phyloP scores from a whole-genome alignment of 179 eudicot species.

The Beta lomatogona region DNA sequence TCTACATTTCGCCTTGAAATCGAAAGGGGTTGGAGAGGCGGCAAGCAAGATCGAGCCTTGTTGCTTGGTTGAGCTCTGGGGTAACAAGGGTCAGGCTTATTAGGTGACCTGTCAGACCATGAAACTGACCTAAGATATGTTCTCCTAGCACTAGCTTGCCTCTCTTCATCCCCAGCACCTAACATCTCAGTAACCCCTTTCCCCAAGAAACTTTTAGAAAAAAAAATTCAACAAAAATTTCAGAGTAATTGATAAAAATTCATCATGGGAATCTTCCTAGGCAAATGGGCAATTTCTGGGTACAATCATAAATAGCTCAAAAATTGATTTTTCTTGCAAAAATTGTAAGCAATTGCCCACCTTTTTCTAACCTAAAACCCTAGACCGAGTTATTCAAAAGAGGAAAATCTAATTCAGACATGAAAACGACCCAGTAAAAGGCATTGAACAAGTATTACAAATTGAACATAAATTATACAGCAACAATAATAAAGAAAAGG shows the following conservation, averaged over 20 bases:
- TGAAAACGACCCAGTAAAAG: conserved; percentile 39
- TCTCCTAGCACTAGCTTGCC: conserved; percentile 43
- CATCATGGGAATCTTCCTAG: conserved; percentile 42
- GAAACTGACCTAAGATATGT: conserved; percentile 73
- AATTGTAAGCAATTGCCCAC: neutral
- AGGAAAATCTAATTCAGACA: conserved; percentile 40
- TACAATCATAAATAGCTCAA: conserved; percentile 29
- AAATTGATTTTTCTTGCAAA: conserved; percentile 24
- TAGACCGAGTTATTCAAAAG: conserved; percentile 24
- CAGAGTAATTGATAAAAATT: conserved; percentile 28
- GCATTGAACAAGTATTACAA: conserved; percentile 20
- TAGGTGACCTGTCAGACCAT: conserved; percentile 76
- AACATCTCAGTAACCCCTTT: conserved; percentile 45
- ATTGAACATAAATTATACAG: neutral
- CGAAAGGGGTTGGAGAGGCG: conserved; percentile 80
- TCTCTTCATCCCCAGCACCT: conserved; percentile 42
- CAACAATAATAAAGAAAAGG: neutral
- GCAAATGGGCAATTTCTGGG: conserved; percentile 32
- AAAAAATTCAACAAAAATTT: neutral
- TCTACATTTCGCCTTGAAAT: conserved; percentile 55
- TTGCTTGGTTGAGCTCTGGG: conserved; percentile 51
- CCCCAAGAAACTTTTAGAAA: neutral
- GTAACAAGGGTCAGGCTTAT: conserved; percentile 43
- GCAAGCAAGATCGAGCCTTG: conserved; percentile 69
- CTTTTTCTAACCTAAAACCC: conserved; percentile 32